A percentile compares a stretch with the other conserved stretches of the same genome.
Evolutionary conservation across 1,284 basidiomycete species (phyloP).

Genomic region (Cerioporus squamosus): DNA sequence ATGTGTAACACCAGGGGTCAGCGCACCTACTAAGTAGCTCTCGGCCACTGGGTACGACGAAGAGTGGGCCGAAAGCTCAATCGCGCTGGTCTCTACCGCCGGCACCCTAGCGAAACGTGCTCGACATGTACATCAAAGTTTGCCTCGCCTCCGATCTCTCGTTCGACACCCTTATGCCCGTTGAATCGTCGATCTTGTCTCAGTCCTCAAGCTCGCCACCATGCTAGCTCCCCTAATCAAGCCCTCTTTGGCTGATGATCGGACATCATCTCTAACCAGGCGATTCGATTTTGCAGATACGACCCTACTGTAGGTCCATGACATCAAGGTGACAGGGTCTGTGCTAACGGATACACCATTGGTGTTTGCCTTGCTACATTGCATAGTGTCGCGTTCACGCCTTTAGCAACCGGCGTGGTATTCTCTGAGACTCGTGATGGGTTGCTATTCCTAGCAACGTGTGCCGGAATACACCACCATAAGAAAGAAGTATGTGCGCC

Average conservation of each 20-base stretch:
- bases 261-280: not conserved
- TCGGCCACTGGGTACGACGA: not conserved
- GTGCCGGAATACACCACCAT: too few relatives aligned
- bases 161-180: not conserved
- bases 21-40: too few relatives aligned
- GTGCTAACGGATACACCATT: not conserved
- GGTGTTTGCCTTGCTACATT: too few relatives aligned
- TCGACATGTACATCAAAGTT: conserved; percentile 4
- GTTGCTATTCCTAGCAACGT: too few relatives aligned
- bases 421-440: too few relatives aligned
- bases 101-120: not conserved
- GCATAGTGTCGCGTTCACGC: too few relatives aligned
- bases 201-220: not conserved
- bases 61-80: too few relatives aligned
- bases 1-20: too few relatives aligned
- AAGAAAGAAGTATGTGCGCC: too few relatives aligned
- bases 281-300: not conserved
- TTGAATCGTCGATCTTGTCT: not conserved
- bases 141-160: not conserved
- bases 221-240: not conserved
- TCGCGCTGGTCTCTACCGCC: not conserved
- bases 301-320: not conserved
- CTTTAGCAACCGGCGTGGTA: too few relatives aligned
- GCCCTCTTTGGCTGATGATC: not conserved
- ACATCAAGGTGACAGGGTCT: too few relatives aligned